Conservation (phyloP, 192 early-diverging fungal genomes). For the Entrophospora sp. region DNA sequence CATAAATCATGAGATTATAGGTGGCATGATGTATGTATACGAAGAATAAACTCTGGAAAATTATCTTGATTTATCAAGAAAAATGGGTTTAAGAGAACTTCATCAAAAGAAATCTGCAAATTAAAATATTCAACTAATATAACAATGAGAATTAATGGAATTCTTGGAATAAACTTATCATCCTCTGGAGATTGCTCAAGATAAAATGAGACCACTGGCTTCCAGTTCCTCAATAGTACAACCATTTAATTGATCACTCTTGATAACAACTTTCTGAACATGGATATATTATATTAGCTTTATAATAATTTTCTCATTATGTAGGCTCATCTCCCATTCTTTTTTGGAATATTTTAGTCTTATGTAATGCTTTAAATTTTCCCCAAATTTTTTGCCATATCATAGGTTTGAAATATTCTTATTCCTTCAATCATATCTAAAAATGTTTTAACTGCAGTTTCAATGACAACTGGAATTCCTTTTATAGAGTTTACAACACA, state of each 20-base stretch:
- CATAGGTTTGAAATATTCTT: not conserved
- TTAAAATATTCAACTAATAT: not conserved
- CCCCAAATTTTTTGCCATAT: not conserved
- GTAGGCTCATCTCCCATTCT: not conserved
- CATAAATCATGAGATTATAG: not conserved
- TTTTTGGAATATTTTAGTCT: not conserved
- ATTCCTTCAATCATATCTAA: not conserved
- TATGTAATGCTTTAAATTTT: not conserved
- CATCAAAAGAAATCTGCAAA: not conserved
- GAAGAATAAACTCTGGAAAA: not conserved
- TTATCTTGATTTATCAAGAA: not conserved
- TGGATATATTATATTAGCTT: not conserved
- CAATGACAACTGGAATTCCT: not conserved
- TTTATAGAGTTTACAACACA: not conserved
- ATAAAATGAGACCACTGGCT: not conserved
- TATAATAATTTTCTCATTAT: not conserved
- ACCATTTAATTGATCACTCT: too few species aligned
- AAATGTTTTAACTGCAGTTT: not conserved
- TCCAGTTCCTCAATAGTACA: not conserved
- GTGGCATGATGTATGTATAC: constrained; percentile 1
- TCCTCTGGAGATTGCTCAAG: not conserved
- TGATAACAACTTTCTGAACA: not conserved
- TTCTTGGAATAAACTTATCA: not conserved
- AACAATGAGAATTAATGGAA: not conserved
- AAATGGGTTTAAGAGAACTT: constrained; percentile 1